A percentile compares a stretch with the other conserved stretches of the same genome.
Evolutionary conservation across 202 grass and related monocot species (phyloP).

Genomic region (Carex sylvatica): DNA sequence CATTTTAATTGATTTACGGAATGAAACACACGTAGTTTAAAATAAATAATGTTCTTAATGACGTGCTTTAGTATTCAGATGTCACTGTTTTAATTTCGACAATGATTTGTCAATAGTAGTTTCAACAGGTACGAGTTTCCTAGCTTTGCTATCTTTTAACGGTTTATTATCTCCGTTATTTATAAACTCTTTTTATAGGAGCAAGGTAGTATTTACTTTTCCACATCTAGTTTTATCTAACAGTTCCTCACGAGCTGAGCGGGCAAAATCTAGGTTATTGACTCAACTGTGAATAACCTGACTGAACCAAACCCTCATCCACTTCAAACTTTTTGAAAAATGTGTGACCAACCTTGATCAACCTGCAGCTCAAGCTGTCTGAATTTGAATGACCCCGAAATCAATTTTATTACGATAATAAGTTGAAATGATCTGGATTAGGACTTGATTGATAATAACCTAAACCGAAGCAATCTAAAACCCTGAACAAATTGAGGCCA

Average conservation of each 20-base stretch:
- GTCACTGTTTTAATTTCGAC: background rate
- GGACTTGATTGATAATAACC: background rate
- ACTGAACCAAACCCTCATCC: background rate
- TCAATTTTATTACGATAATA: background rate
- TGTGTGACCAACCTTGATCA: background rate
- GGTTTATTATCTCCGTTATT: background rate
- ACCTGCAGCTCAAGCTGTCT: background rate
- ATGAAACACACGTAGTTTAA: background rate
- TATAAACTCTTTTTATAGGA: background rate
- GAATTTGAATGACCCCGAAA: background rate
- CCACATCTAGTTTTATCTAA: background rate
- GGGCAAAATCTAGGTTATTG: background rate
- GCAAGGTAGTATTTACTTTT: background rate
- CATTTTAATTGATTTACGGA: background rate
- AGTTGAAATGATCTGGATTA: background rate
- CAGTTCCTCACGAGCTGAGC: background rate
- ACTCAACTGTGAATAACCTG: background rate
- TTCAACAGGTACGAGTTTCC: background rate
- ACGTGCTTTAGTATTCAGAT: background rate
- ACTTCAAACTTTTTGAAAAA: background rate
- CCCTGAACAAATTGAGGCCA: background rate
- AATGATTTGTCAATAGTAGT: constrained; percentile 14
- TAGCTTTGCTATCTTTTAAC: background rate
- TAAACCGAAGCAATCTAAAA: background rate
- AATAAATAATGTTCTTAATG: background rate